phyloP scores from a whole-genome alignment of 352 stramenopile species.

The Globisporangium mamillatum region DNA sequence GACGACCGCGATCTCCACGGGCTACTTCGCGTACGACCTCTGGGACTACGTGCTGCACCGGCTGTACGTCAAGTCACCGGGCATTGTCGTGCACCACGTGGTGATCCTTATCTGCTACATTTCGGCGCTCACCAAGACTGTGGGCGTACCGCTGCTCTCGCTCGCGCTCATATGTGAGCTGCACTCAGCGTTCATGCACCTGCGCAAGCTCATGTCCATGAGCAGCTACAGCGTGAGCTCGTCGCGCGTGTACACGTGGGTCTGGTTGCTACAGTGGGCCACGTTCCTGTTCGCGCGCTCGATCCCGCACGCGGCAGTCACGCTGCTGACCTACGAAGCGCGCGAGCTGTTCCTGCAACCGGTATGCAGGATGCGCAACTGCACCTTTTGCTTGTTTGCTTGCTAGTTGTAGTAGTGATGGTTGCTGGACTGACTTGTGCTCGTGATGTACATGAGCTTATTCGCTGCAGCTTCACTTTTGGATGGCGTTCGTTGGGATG shows the following conservation, averaged over 20 bases:
- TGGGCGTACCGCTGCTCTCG: conserved; percentile 68
- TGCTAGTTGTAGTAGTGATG: not conserved
- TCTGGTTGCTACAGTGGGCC: conserved; percentile 62
- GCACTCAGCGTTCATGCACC: conserved; percentile 78
- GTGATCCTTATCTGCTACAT: conserved; percentile 83
- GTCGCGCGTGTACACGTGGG: conserved; percentile 30
- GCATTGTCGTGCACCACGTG: conserved; percentile 71
- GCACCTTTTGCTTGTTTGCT: not conserved
- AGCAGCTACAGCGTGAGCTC: conserved; percentile 35
- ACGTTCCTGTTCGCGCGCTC: conserved; percentile 45
- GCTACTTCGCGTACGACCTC: conserved; percentile 83
- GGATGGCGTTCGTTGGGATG: conserved; percentile 73
- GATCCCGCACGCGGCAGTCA: conserved; percentile 42
- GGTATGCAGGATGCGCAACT: conserved; percentile 6
- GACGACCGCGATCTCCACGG: conserved; percentile 64
- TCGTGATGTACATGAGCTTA: not conserved
- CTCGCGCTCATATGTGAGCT: conserved; percentile 72
- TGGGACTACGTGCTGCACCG: conserved; percentile 75
- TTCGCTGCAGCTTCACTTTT: conserved; percentile 43
- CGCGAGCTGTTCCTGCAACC: conserved; percentile 38
- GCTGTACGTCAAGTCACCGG: conserved; percentile 67
- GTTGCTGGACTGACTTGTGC: not conserved
- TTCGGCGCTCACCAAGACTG: conserved; percentile 66
- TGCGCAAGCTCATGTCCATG: conserved; percentile 74
- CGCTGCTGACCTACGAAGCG: conserved; percentile 44